Conservation (phyloP, 1,139 yeast genomes). For the Pichia sp. region DNA sequence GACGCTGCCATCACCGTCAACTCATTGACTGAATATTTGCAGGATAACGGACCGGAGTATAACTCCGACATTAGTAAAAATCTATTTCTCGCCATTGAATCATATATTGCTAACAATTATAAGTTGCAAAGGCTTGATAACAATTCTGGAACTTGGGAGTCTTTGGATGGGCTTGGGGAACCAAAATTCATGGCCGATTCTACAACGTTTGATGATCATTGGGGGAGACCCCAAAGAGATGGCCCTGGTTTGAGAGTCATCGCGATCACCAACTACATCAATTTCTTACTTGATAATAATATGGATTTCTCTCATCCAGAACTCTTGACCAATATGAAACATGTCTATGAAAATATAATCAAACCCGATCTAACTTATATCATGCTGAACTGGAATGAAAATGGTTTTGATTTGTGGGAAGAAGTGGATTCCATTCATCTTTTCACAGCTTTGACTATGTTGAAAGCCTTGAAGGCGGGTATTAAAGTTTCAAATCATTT, state of each 20-base stretch:
- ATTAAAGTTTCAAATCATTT: conserved; percentile 35
- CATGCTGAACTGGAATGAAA: conserved; percentile 50
- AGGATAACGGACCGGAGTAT: conserved; percentile 30
- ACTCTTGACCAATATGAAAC: conserved; percentile 24
- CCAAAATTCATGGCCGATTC: conserved; percentile 76
- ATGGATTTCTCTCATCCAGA: conserved; percentile 15
- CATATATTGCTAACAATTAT: conserved; percentile 53
- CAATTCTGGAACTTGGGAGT: conserved; percentile 57
- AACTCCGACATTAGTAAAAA: conserved; percentile 25
- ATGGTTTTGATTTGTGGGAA: conserved; percentile 91
- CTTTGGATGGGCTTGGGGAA: conserved; percentile 67
- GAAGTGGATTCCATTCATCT: conserved; percentile 71
- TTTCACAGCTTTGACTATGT: conserved; percentile 70
- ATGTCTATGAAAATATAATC: conserved; percentile 46
- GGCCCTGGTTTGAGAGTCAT: conserved; percentile 84
- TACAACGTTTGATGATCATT: conserved; percentile 48
- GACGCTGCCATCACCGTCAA: conserved; percentile 82
- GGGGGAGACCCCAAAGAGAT: conserved; percentile 98
- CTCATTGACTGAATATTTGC: conserved; percentile 50
- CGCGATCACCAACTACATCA: conserved; percentile 53
- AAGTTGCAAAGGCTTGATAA: conserved; percentile 60
- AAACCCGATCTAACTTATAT: conserved; percentile 69
- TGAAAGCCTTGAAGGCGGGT: conserved; percentile 61
- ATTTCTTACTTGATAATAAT: conserved; percentile 32
- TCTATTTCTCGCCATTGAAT: conserved; percentile 38